Conservation (phyloP, 2,329 filamentous ascomycete genomes). For the Sclerotiophoma versabilis region DNA sequence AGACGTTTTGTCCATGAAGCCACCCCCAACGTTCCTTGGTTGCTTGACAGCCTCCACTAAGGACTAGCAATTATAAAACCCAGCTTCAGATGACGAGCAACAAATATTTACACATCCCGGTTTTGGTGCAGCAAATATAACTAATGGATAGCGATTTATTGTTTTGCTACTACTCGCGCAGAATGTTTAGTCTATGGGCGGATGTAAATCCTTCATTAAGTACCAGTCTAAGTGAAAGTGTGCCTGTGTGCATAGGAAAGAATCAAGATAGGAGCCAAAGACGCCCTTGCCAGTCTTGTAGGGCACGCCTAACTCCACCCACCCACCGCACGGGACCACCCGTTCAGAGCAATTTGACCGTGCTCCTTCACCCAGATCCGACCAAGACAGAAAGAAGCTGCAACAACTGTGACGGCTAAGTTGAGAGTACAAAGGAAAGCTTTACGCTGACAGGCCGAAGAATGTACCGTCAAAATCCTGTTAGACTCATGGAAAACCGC, state of each 20-base stretch:
- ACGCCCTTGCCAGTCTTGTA: conserved; percentile 45
- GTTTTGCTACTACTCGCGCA: conserved; percentile 43
- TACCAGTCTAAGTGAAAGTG: conserved; percentile 48
- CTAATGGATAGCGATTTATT: conserved; percentile 19
- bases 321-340: conserved; percentile 21
- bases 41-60: no score
- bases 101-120: not conserved
- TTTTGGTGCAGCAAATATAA: not conserved
- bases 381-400: conserved; percentile 32
- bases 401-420: conserved; percentile 36
- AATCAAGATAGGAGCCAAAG: conserved; percentile 28
- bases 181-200: conserved; percentile 47
- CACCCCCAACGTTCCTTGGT: no score
- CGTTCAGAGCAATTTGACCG: conserved; percentile 14
- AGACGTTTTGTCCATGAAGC: no score
- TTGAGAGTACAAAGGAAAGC: conserved; percentile 34
- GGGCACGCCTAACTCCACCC: conserved; percentile 45
- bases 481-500: conserved; percentile 31
- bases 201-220: conserved; percentile 51
- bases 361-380: conserved; percentile 19
- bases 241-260: conserved; percentile 39
- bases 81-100: not conserved
- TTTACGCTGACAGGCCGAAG: conserved; percentile 20
- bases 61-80: no score
- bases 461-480: conserved; percentile 27